Evolutionary conservation across 192 early-diverging fungal species (phyloP), one percentile per base, ranked within the genome.

Genomic region (Umbelopsis isabellina): DNA sequence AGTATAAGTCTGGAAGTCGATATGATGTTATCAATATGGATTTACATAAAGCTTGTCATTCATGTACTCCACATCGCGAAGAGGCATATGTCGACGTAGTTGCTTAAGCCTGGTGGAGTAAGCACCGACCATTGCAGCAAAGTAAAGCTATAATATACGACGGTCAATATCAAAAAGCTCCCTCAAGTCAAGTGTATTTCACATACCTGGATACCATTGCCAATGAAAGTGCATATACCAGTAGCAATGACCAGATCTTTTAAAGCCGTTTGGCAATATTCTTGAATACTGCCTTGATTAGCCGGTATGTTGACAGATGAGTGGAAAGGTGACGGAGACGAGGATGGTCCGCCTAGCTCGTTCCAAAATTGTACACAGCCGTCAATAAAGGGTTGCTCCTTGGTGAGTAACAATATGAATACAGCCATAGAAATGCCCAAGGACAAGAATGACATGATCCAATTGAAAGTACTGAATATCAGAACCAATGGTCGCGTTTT

Each of bases 171-270:
- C 22, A 15, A 27, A 8, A 53, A 21, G 22, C 4, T 1, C 20
- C 13, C 10, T 13, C 9, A 52, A 16, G n/a, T 15, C 16, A 49
- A 65, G 15, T 66, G 23, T 20, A 46, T 52, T n/a, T 13, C 20
- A n/a, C 20, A 33, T 75, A 75, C 74, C 74, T 75, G 74, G 11
- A 75, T 66, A 27, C 51, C 21, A 22, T 75, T 70, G 11, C 64
- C 64, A 58, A 75, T 49, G 48, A 75, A 75, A 0, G 70, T 69
- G 46, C 20, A 52, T 18, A 75, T 50, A 49, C 68, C 74, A 46
- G 68, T 20, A 20, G 25, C 74, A 66, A 75, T 75, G 5, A 66
- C 68, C 11, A 75, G n/a, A 11, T 16, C 45, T 25, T 58, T 70
- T 0, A 75, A n/a, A 8, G 66, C 15, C 1, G 44, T 44, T 18